Base-by-base conservation (phyloP, 768 basidiomycete genomes). In the Lentinula edodes region DNA sequence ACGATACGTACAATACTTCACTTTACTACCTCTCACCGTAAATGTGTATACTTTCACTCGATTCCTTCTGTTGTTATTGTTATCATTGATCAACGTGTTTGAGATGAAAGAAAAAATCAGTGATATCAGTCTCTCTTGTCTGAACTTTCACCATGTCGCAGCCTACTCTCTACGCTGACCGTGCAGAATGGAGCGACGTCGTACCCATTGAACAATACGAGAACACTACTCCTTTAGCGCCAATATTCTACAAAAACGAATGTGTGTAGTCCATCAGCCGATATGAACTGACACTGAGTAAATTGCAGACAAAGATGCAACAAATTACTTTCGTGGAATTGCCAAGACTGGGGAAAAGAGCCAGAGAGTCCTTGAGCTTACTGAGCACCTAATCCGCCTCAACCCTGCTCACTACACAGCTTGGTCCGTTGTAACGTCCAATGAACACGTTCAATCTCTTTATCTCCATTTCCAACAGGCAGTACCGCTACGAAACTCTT, bases 391-490 rank as follows among this genome's bases (percentile, higher is more conserved):
- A 67, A 96, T 99, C 65, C 82, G 89, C 32, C 78, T 90, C 74
- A 99, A 99, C 71, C 95, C 97, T 5, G 94, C 93, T 1, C 97
- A 98, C 71, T 99, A 98, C 70, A 90, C 95, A 55, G 94, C 95
- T 66, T 99, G 97, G 96, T 95, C 70, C 62, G 87, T 70, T 28
- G 3, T 50, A 20, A 32, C 10, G 38, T 6, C 15, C 23, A n/a
- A 36, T 50, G 9, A n/a, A 12, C 38, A 8, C 58, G n/a, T 51
- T 41, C 16, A 15, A 18, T 34, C n/a, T 50, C n/a, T 32, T 52
- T 42, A 18, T 53, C n/a, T 51, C 52, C 28, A 28, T 34, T 53
- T 13, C 50, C 18, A 48, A 34, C 70, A 97, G 95, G 95, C 95
- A 97, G 76, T 98, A 95, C 73, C 88, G 96, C 50, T 94, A 95